A percentile compares a stretch with the other conserved stretches of the same genome.
These are phyloP conservation scores for Paulownia fortunei DNA, from an alignment of 257 asterid species.

Conservation along the genomic window DNA sequence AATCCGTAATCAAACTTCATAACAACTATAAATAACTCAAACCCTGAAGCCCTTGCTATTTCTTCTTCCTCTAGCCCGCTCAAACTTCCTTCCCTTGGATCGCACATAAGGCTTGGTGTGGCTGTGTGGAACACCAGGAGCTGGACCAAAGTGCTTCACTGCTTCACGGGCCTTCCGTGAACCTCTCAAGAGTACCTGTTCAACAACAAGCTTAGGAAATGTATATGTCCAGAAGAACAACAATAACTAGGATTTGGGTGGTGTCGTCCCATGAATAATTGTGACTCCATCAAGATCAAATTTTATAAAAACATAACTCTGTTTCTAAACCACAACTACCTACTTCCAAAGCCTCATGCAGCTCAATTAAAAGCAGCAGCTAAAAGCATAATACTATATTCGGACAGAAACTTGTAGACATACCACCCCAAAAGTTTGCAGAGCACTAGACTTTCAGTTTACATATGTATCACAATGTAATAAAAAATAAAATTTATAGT, in stretches of 20 bases:
- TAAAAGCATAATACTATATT: neutral
- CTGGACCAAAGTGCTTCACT: slow-evolving; percentile 94
- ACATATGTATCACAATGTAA: no score
- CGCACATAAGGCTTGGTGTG: slow-evolving; percentile 96
- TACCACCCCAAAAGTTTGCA: no score
- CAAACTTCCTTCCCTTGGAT: slow-evolving; percentile 92
- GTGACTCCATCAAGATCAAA: neutral
- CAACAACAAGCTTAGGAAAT: neutral
- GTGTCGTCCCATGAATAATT: neutral
- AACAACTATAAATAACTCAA: slow-evolving; percentile 31
- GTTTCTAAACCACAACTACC: no score
- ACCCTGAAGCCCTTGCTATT: slow-evolving; percentile 88
- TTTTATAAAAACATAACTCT: neutral
- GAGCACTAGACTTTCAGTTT: no score
- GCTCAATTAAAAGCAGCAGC: neutral
- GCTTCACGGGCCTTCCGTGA: slow-evolving; percentile 92
- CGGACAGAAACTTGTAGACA: no score
- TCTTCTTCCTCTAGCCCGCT: slow-evolving; percentile 85
- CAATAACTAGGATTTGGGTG: neutral
- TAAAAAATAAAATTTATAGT: no score
- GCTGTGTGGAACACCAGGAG: slow-evolving; percentile 99
- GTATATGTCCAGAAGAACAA: neutral
- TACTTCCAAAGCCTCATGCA: neutral
- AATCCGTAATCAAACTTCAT: neutral
- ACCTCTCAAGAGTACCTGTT: slow-evolving; percentile 88